phyloP scores from a whole-genome alignment of 495 filamentous ascomycete genomes.

The Aspergillus asperescens region DNA sequence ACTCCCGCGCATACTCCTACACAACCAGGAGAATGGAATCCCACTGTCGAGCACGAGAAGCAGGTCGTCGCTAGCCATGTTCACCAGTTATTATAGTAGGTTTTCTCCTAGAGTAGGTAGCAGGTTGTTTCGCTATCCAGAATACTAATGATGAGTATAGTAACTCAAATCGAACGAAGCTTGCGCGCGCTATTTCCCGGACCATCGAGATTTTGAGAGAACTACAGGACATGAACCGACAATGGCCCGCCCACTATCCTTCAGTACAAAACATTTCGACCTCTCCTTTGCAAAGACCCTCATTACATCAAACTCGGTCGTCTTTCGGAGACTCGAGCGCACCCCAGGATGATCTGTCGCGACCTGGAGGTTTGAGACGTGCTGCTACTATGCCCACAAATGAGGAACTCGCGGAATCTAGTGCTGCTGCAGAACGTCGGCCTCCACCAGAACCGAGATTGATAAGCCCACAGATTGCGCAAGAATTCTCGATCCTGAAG shows the following conservation, averaged over 20 bases:
- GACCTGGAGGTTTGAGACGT: conserved; percentile 54
- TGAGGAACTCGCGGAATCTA: conserved; percentile 61
- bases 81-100: conserved; percentile 64
- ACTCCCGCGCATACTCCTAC: conserved; percentile 55
- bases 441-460: conserved; percentile 61
- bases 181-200: conserved; percentile 76
- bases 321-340: conserved; percentile 28
- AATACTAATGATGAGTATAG: conserved; percentile 45
- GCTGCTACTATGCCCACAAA: conserved; percentile 67
- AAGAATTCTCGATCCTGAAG: conserved; percentile 93
- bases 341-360: conserved; percentile 34
- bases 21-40: conserved; percentile 44
- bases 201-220: conserved; percentile 75
- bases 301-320: conserved; percentile 52
- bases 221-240: conserved; percentile 80
- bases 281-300: conserved; percentile 37
- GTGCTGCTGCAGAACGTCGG: conserved; percentile 56
- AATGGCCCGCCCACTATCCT: conserved; percentile 94
- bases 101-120: conserved; percentile 1
- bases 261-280: conserved; percentile 63
- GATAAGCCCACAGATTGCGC: conserved; percentile 86
- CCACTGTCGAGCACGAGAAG: conserved; percentile 53
- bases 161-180: conserved; percentile 81
- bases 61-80: conserved; percentile 63
- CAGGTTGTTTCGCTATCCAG: not conserved